Evolutionary conservation across 2,329 filamentous ascomycete genomes (phyloP).

Genomic region (Claviceps quebecensis): DNA sequence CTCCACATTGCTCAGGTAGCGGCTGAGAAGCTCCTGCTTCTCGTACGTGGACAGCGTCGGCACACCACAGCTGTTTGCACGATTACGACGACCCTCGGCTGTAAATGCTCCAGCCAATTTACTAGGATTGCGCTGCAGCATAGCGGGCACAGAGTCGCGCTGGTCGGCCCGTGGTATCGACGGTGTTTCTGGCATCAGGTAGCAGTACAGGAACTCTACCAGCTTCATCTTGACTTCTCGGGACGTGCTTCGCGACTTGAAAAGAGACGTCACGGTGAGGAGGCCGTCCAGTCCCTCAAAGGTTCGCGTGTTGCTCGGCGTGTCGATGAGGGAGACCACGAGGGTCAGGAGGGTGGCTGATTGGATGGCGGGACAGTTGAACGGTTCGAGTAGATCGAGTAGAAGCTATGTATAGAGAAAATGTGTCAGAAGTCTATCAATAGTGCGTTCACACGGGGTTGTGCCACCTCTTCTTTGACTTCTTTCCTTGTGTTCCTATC

Average conservation of each 20-base stretch:
- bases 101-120: conserved; percentile 48
- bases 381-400: conserved; percentile 83
- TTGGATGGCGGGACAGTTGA: conserved; percentile 85
- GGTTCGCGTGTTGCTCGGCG: conserved; percentile 74
- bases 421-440: neutral
- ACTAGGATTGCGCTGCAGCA: conserved; percentile 53
- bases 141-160: conserved; percentile 31
- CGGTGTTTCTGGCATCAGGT: conserved; percentile 83
- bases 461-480: neutral
- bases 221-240: conserved; percentile 88
- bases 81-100: conserved; percentile 17
- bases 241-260: conserved; percentile 75
- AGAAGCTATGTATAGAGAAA: conserved; percentile 50
- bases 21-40: conserved; percentile 66
- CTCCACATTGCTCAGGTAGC: conserved; percentile 69
- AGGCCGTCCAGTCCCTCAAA: conserved; percentile 90
- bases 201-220: conserved; percentile 97
- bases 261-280: conserved; percentile 79
- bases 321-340: conserved; percentile 75
- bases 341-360: conserved; percentile 80
- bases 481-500: neutral
- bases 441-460: neutral
- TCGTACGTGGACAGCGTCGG: conserved; percentile 57
- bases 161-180: conserved; percentile 36
- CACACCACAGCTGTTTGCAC: conserved; percentile 22